Base-by-base conservation (phyloP, 257 asterid species). In the Penstemon davidsonii region DNA sequence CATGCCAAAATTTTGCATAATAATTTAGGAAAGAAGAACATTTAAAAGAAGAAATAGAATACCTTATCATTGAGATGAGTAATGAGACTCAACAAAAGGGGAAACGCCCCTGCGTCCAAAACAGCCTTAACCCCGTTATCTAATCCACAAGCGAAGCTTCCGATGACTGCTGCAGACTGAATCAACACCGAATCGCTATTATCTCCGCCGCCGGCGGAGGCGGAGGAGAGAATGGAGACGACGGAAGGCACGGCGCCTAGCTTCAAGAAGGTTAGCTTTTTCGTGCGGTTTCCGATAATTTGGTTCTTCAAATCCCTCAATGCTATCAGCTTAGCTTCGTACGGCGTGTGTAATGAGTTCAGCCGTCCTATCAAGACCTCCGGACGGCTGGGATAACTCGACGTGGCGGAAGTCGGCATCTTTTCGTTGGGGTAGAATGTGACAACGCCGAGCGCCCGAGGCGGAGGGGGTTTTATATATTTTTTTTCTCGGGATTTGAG, bases 101-200 rank as follows among this genome's bases (percentile, higher is more conserved):
- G 83, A 70, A 88, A 85, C 18, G 91, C 96, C 53, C 98, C 95
- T n/a, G 90, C 89, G 40, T 86, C 93, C 66, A 92, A 73, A n/a
- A 92, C 97, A 42, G 97, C 95, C 81, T 81, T 71, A 44, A 86
- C 96, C 37, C 98, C 98, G 0, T 78, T 80, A 71, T 85, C 93
- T 53, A 92, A 79, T 46, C 98, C 96, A 73, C 97, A 92, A n/a
- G 98, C 96, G 44, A 92, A 92, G 85, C 98, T 92, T 25, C 97
- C 98, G 33, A 92, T 78, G 10, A 80, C 87, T 8, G 95, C 97
- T 3, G 93, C 96, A 4, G 91, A 81, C 70, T 92, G 96, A 75
- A 92, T 78, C 71, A 90, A 65, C 1, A 88, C 71, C 9, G 86
- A 68, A 9, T 79, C 89, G 45, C 69, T 75, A 40, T 49, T 73